Base-by-base conservation (phyloP, 768 basidiomycete genomes). In the Russula foetens region DNA sequence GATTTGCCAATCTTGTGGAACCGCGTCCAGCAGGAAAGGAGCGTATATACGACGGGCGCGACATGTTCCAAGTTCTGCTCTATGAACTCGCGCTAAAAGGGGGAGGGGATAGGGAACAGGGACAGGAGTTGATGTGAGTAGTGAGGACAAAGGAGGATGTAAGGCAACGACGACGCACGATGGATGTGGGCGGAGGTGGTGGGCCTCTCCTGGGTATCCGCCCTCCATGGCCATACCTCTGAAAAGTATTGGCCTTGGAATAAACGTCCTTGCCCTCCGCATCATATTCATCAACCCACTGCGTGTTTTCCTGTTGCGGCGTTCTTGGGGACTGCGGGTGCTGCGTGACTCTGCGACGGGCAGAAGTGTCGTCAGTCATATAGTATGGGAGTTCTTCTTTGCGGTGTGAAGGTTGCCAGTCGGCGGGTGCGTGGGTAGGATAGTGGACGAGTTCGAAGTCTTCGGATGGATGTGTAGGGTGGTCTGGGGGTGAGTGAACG, bases 11-110 rank as follows among this genome's bases (percentile, higher is more conserved):
- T 99, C 67, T 86, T 82, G 77, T 95, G 88, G 73, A 89, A 96
- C 29, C 95, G 87, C 6, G 96, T 97, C 83, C 90, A 92, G 77
- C 96, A 94, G 12, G 93, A 86, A 47, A 98, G 83, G 33, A 96
- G 82, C 44, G 95, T 97, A 76, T 98, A 99, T 41, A 92, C 75
- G 56, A 85, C 79, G 7, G 93, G 88, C 0, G 86, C 80, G 63
- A 93, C 71, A 70, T 88, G 83, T 66, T 92, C 89, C 54, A 83
- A 74, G 73, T 93, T 91, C 77, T 92, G 90, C 56, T 82, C 72
- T 52, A 91, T 68, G 71, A 91, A 89, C 72, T 92, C 90, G 69
- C 76, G 75, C 88, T 92, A 68, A 31, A 23, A 9, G 19, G 1
- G n/a, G 44, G 23, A 31, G 24, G 19, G 11, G 29, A 41, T 41